Conservation (phyloP, 306 rosid genomes). For the Citrullus mucosospermus region DNA sequence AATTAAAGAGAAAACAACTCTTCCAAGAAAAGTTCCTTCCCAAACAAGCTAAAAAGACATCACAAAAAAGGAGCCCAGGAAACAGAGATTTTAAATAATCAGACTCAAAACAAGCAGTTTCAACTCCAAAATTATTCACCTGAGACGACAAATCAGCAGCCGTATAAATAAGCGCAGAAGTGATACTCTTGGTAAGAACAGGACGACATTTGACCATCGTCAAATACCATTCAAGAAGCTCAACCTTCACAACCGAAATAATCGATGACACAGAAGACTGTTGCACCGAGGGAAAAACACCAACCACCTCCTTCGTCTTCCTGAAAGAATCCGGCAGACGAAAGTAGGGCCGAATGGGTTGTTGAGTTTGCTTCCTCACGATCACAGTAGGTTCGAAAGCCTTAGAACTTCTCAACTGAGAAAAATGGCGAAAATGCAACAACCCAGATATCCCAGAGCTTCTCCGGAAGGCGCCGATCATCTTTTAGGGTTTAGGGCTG, state of each 20-base stretch:
- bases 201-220: conserved; percentile 56
- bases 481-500: background rate
- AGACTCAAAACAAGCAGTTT: background rate
- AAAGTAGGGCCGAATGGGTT: conserved; percentile 24
- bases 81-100: background rate
- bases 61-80: background rate
- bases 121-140: conserved; percentile 24
- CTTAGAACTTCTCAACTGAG: background rate
- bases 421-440: background rate
- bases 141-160: conserved; percentile 85
- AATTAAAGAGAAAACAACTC: background rate
- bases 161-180: conserved; percentile 56
- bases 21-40: background rate
- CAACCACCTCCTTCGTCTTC: conserved; percentile 26
- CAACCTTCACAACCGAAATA: conserved; percentile 21
- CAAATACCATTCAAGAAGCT: conserved; percentile 71
- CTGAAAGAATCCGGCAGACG: conserved; percentile 24
- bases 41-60: background rate
- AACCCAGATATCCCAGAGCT: background rate
- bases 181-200: conserved; percentile 58
- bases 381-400: conserved; percentile 3
- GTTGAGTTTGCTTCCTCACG: conserved; percentile 13
- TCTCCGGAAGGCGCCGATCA: background rate
- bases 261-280: conserved; percentile 29
- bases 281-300: conserved; percentile 22